These are phyloP conservation scores for Rhizomucor pusillus DNA, from an alignment of 371 early-diverging fungal species.

Conservation along the genomic window DNA sequence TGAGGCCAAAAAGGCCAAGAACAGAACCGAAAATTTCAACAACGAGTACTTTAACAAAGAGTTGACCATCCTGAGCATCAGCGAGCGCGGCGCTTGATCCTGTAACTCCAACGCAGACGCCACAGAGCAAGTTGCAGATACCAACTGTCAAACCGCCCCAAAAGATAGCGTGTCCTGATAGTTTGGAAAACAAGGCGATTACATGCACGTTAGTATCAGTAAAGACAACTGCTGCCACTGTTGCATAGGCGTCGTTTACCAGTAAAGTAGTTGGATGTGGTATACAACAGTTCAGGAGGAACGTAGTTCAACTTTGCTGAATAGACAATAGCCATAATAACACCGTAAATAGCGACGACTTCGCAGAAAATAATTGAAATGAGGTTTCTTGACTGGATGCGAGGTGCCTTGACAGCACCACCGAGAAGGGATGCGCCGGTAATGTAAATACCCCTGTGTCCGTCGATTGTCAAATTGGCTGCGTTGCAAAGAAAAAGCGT, in stretches of 20 bases:
- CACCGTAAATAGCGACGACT: conserved; percentile 98
- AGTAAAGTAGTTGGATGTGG: conserved; percentile 62
- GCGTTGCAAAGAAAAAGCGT: background rate
- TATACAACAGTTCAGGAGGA: conserved; percentile 38
- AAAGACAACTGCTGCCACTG: background rate
- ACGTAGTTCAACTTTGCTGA: conserved; percentile 76
- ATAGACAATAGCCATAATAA: conserved; percentile 97
- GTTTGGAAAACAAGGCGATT: background rate
- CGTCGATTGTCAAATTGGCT: conserved; percentile 3
- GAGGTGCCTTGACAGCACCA: conserved; percentile 89
- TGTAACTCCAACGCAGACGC: conserved; percentile 92
- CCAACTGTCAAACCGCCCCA: conserved; percentile 98
- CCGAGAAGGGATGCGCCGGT: conserved; percentile 91
- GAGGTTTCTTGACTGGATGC: conserved; percentile 95
- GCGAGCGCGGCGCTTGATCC: conserved; percentile 94
- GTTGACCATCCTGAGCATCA: conserved; percentile 91
- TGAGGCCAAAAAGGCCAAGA: conserved; percentile 95
- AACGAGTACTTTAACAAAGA: conserved; percentile 96
- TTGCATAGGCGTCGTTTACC: too few relatives aligned
- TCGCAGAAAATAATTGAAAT: conserved; percentile 98
- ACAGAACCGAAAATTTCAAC: conserved; percentile 97
- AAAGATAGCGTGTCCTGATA: conserved; percentile 92
- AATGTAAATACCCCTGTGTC: conserved; percentile 89
- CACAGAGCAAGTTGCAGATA: conserved; percentile 91
- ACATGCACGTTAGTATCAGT: background rate